Evolutionary conservation across 139 green algal genomes (phyloP).

Genomic region (Chlamydomonas sp.): DNA sequence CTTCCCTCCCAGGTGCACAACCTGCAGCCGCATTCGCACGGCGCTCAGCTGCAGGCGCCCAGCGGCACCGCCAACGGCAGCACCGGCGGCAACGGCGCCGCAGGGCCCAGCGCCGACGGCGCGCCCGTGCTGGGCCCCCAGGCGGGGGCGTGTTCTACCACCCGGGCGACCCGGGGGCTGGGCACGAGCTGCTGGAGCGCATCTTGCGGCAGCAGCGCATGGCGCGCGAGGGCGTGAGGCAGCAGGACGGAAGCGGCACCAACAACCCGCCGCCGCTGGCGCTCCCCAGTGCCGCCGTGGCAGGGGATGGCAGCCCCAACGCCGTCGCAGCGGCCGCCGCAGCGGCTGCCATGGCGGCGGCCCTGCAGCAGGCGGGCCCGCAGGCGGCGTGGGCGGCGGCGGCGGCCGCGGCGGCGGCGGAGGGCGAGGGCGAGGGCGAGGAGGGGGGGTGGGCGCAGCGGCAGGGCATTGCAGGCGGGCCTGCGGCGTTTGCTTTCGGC

Average conservation of each 20-base stretch:
- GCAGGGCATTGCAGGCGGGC: conserved; percentile 4
- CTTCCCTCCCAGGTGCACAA: too few species aligned
- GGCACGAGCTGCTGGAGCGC: conserved; percentile 3
- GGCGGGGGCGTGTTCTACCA: conserved; percentile 13
- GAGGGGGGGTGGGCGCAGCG: conserved; percentile 4
- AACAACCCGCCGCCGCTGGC: background rate
- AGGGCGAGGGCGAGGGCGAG: background rate
- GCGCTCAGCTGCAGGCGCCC: background rate
- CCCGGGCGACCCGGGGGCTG: background rate
- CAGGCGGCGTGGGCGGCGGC: background rate
- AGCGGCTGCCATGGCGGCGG: background rate
- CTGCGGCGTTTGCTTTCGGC: conserved; percentile 12
- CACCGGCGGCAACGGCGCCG: background rate
- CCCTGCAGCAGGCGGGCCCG: background rate
- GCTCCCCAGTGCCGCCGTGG: background rate
- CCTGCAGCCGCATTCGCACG: too few species aligned
- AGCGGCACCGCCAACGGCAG: background rate
- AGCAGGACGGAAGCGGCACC: conserved; percentile 12
- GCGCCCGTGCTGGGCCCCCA: background rate
- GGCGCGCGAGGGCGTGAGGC: background rate
- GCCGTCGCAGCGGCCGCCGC: background rate
- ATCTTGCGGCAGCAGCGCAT: conserved; percentile 31
- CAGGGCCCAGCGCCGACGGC: background rate
- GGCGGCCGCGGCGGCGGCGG: background rate
- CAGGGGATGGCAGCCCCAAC: background rate